Base-by-base conservation (phyloP, 495 filamentous ascomycete genomes). In the Lophiostoma macrostomum region DNA sequence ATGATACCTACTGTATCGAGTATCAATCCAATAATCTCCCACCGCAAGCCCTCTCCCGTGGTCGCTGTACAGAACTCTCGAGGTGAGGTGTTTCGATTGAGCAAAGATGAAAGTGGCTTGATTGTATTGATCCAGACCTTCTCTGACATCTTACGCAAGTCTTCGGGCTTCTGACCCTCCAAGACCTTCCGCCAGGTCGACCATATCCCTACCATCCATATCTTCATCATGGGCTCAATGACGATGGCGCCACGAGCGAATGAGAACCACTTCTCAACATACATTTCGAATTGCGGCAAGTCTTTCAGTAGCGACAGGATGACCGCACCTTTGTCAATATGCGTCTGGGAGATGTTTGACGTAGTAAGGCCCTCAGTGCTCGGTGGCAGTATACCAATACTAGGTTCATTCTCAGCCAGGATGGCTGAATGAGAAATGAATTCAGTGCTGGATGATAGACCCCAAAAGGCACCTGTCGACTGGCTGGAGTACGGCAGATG, bases 1-100 rank as follows among this genome's bases (percentile, higher is more conserved):
- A 73, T 64, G 32, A 74, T 57, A 4, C 73, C 78, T 45, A 74
- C 75, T 31, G 74, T 65, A 5, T 72, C 61, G n/a, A 80, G 74
- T 0, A 84, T 64, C 28, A 77, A 64, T 0, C 76, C 82, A 3
- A 83, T 58, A 2, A 77, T 64, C 63, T 85, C 82, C 81, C 81
- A 86, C 8, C 81, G 76, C 22, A 80, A 63, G 36, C 75, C 73
- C 11, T 62, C 58, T 0, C 78, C 81, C 0, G 74, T 77, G 53
- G 46, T 54, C 67, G 75, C 68, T 60, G 61, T 38, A 19, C 23
- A 27, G 53, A 68, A 71, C 34, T 69, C 61, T 16, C 39, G 28
- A 1, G 68, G 52, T 5, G 64, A 54, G 25, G 62, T 67, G 27
- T 59, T 20, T 5, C 61, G 54, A 37, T 69, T 50, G 6, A 66